A percentile compares a stretch with the other conserved stretches of the same genome.
phyloP scores from a whole-genome alignment of 441 rosid genomes.

The Populus hybrid region DNA sequence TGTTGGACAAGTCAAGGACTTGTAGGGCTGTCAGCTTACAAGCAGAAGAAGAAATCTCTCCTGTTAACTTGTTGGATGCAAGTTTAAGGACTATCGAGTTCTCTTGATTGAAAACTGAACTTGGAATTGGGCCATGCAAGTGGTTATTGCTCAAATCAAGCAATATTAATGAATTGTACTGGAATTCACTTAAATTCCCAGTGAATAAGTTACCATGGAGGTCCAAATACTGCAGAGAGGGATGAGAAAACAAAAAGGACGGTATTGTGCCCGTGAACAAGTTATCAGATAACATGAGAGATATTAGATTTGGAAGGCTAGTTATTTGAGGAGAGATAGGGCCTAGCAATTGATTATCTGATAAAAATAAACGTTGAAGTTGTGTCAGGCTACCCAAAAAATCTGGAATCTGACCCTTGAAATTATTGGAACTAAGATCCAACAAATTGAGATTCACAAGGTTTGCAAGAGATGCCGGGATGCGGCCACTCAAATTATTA shows the following conservation, averaged over 20 bases:
- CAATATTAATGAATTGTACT: not conserved
- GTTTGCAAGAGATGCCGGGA: not conserved
- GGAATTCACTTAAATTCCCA: not conserved
- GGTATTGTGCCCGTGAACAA: conserved; percentile 3
- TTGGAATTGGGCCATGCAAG: conserved; percentile 12
- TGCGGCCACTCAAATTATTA: not conserved
- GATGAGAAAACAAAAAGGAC: not conserved
- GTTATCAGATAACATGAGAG: not conserved
- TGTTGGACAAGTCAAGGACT: too few relatives aligned
- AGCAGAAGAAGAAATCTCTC: conserved; percentile 18
- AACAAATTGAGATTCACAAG: not conserved
- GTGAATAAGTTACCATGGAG: conserved; percentile 2
- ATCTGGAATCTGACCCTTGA: not conserved
- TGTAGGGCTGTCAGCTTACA: conserved; percentile 16
- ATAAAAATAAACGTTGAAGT: not conserved
- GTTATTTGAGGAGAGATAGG: not conserved
- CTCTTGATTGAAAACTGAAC: conserved; percentile 2
- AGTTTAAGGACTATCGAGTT: conserved; percentile 6
- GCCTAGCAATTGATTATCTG: not conserved
- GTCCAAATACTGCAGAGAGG: not conserved
- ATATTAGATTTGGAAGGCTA: not conserved
- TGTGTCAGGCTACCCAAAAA: not conserved
- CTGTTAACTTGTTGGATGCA: conserved; percentile 17
- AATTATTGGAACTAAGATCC: not conserved
- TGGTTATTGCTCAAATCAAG: conserved; percentile 8